Evolutionary conservation across 169 alveolate genomes (phyloP).

Genomic region (Cryptosporidium meleagridis): DNA sequence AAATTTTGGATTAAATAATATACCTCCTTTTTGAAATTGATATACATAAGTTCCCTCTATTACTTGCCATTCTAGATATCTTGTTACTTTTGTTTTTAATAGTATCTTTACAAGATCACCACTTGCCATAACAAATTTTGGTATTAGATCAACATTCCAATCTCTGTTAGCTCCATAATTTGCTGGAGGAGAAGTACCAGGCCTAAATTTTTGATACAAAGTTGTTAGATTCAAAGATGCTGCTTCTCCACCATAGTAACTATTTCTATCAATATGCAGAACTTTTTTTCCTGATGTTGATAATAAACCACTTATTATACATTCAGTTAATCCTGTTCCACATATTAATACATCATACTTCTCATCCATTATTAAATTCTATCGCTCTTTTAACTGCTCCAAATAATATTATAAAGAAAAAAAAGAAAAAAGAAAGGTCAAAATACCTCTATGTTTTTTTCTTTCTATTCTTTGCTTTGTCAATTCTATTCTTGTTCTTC

Average conservation of each 20-base stretch:
- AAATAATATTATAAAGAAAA: neutral
- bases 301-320: constrained; percentile 96
- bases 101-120: constrained; percentile 96
- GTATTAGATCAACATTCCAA: constrained; percentile 98
- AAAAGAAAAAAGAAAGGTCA: neutral
- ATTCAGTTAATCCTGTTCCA: constrained; percentile 98
- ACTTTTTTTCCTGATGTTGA: constrained; percentile 94
- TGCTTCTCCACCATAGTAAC: constrained; percentile 98
- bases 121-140: constrained; percentile 97
- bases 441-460: neutral
- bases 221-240: constrained; percentile 97
- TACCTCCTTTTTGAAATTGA: constrained; percentile 95
- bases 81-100: constrained; percentile 94
- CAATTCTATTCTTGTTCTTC: neutral
- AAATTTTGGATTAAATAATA: constrained; percentile 91
- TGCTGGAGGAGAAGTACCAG: constrained; percentile 90
- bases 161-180: constrained; percentile 95
- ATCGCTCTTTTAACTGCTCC: no score
- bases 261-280: constrained; percentile 95
- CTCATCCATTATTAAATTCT: constrained; percentile 35
- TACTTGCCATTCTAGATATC: constrained; percentile 95
- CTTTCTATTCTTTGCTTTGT: neutral
- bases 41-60: constrained; percentile 98
- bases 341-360: constrained; percentile 88
- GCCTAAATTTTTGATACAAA: constrained; percentile 92